Percentiles rank a stretch among this genome's conserved stretches.
These are phyloP conservation scores for Cyclotella sp. DNA, from an alignment of 108 stramenopile genomes.

Conservation along the genomic window DNA sequence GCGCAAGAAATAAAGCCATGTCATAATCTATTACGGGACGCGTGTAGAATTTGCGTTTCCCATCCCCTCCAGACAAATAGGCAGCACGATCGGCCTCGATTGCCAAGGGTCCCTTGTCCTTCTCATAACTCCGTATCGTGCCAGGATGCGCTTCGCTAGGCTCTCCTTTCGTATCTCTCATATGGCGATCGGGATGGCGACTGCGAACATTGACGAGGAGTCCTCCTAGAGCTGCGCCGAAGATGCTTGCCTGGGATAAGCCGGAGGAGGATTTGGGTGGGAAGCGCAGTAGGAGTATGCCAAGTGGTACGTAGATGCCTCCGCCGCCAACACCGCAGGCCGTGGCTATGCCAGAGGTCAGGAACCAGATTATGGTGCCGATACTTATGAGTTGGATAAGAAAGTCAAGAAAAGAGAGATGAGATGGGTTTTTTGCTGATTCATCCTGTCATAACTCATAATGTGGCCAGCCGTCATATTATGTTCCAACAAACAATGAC, in stretches of 20 bases:
- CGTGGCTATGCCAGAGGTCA: slow-evolving; percentile 61
- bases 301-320: slow-evolving; percentile 77
- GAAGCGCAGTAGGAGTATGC: slow-evolving; percentile 67
- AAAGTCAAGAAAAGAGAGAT: neutral
- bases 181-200: slow-evolving; percentile 50
- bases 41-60: slow-evolving; percentile 53
- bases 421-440: neutral
- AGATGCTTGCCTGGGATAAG: slow-evolving; percentile 70
- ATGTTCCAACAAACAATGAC: neutral
- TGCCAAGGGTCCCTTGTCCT: slow-evolving; percentile 34
- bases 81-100: slow-evolving; percentile 29
- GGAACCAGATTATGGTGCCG: slow-evolving; percentile 71
- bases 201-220: slow-evolving; percentile 61
- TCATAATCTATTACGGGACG: slow-evolving; percentile 79
- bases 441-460: too few relatives aligned
- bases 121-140: slow-evolving; percentile 31
- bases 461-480: too few relatives aligned
- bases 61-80: slow-evolving; percentile 39
- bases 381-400: slow-evolving; percentile 15
- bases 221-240: slow-evolving; percentile 71
- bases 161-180: slow-evolving; percentile 38
- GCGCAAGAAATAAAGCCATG: slow-evolving; percentile 71
- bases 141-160: slow-evolving; percentile 19
- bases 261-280: slow-evolving; percentile 67
- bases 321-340: slow-evolving; percentile 81